A percentile compares a stretch with the other conserved stretches of the same genome.
Conservation (phyloP, 345 rosid genomes). For the Eucalyptus dawsonii region DNA sequence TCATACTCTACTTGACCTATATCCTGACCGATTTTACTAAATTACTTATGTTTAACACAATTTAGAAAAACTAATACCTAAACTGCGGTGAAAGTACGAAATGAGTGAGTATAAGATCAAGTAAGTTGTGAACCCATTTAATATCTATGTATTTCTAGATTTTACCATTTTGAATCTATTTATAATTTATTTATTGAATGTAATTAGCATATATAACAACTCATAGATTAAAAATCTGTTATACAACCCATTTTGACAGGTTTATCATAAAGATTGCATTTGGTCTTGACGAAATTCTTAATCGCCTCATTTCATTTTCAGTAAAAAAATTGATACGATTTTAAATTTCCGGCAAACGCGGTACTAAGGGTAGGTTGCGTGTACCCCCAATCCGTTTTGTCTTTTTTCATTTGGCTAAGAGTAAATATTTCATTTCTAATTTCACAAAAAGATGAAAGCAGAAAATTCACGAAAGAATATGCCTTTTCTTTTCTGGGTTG, state of each 20-base stretch:
- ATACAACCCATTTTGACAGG: neutral
- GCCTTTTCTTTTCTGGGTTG: neutral
- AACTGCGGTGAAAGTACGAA: rapidly evolving
- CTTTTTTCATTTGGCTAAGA: neutral
- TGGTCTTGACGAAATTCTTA: neutral
- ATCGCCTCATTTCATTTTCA: neutral
- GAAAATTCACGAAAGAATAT: neutral
- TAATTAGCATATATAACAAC: too few relatives aligned
- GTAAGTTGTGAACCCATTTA: too few relatives aligned
- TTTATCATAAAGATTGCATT: neutral
- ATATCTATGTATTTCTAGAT: neutral
- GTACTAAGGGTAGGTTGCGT: neutral
- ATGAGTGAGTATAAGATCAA: neutral
- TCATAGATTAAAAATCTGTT: too few relatives aligned
- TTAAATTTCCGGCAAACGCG: neutral
- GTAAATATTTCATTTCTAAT: neutral
- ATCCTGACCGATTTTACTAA: too few relatives aligned
- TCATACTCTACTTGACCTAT: rapidly evolving
- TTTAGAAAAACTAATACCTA: neutral
- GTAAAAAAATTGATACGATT: too few relatives aligned
- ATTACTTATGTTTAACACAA: too few relatives aligned
- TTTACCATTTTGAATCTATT: neutral
- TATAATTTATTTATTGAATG: too few relatives aligned
- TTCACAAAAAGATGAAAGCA: neutral
- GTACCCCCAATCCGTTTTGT: neutral